Evolutionary conservation across 495 filamentous ascomycete species (phyloP).

Genomic region (Neurospora africana): DNA sequence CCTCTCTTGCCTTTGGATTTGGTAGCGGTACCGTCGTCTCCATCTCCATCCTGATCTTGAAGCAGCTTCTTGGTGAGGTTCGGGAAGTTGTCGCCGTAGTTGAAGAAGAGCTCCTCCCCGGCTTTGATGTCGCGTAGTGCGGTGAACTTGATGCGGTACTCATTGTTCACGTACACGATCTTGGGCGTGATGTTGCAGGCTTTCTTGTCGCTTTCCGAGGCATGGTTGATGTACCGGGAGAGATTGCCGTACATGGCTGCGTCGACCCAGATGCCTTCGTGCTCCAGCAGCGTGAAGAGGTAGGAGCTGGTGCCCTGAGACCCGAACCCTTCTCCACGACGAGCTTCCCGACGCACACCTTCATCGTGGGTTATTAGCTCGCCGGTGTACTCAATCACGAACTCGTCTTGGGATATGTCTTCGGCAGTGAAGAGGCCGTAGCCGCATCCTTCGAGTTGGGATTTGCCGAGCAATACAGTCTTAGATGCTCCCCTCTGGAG

Average conservation of each 20-base stretch:
- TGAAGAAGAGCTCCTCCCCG: constrained; percentile 63
- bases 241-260: constrained; percentile 44
- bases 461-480: constrained; percentile 50
- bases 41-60: constrained; percentile 22
- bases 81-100: constrained; percentile 49
- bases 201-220: constrained; percentile 28
- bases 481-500: constrained; percentile 53
- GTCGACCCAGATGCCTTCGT: constrained; percentile 42
- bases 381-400: constrained; percentile 63
- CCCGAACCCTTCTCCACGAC: constrained; percentile 53
- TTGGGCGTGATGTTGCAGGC: constrained; percentile 48
- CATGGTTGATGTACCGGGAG: constrained; percentile 61
- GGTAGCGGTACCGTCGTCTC: background rate
- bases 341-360: constrained; percentile 42
- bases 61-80: constrained; percentile 40
- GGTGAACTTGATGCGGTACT: constrained; percentile 57
- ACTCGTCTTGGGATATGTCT: constrained; percentile 46
- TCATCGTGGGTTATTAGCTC: constrained; percentile 57
- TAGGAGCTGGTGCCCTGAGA: constrained; percentile 50
- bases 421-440: constrained; percentile 59
- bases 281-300: constrained; percentile 52
- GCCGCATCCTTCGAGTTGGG: constrained; percentile 45
- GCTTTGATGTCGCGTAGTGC: constrained; percentile 46
- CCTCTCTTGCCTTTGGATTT: constrained; percentile 14
- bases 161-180: constrained; percentile 52